Evolutionary conservation across 305 asterid species (phyloP), one percentile per base, ranked within the genome.

Genomic region (Galium porrigens): DNA sequence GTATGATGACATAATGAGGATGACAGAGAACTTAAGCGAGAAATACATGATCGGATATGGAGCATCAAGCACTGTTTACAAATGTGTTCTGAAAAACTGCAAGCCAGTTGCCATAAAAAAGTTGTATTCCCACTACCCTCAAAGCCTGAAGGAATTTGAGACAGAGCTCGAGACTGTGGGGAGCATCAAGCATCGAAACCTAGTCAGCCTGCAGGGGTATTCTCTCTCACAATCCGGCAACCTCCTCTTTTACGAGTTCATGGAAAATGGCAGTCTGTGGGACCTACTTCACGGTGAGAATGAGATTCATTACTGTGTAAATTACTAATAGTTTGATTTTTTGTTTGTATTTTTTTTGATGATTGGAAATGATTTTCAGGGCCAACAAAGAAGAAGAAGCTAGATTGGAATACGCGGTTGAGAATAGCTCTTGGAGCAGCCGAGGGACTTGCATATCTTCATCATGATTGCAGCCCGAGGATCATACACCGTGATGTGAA

Each of bases 221-320:
- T 92, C 99, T 1, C 88, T 92, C 48, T 92, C 99, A 3, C 88
- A 84, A 0, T 73, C 82, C 0, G 99, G 99, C 34, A 85, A 87
- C 70, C 94, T 92, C 37, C 87, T 92, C 8, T 92, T 92, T 67
- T 92, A 87, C 36, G 97, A 92, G 67, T 92, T 83, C 87, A 92
- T 92, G 99, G 99, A 92, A 72, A 92, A 85, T n/a, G 98, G 98
- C 17, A 92, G 99, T 80, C 87, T 92, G 25, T 89, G 95, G 96
- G 99, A 92, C 67, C 77, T 87, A 61, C 96, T 92, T 62, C 99
- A 92, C 18, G 99, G 99, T 89, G 71, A 55, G 81, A 72, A 41
- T 41, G n/a, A 11, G 3, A 41, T 55, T 6, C 49, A 17, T 29
- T 57, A 42, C n/a, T 1, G 7, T 4, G 17, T 58, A 14, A 46